phyloP scores from a whole-genome alignment of 176 grass and related monocot genomes.

The Poa pratensis region DNA sequence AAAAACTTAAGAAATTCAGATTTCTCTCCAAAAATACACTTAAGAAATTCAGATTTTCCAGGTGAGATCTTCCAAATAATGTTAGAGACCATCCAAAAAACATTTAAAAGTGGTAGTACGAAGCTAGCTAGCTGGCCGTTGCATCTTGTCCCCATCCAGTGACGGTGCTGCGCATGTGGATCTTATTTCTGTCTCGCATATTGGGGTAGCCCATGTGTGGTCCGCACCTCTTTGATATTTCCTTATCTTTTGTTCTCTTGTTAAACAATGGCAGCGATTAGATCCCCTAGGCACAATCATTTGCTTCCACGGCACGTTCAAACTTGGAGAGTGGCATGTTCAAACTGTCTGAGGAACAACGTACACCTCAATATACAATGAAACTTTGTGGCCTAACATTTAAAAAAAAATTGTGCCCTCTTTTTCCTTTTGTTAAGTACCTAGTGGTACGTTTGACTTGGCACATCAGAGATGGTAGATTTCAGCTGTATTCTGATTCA shows the following conservation, averaged over 20 bases:
- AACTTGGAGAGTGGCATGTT: neutral
- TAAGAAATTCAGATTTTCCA: too few species aligned
- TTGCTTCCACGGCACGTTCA: neutral
- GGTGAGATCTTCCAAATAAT: too few species aligned
- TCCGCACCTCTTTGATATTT: conserved; percentile 15
- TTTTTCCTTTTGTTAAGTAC: neutral
- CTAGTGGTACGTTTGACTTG: neutral
- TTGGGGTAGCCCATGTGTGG: conserved; percentile 42
- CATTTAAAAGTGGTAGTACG: neutral
- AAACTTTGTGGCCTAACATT: neutral
- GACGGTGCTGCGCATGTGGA: conserved; percentile 18
- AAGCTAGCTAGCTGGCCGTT: conserved; percentile 32
- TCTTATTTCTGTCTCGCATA: conserved; percentile 39
- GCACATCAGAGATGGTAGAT: neutral
- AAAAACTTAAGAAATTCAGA: too few species aligned
- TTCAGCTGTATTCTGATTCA: neutral
- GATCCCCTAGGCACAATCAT: neutral
- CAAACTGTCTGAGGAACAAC: neutral
- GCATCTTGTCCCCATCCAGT: conserved; percentile 15
- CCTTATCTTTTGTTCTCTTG: neutral
- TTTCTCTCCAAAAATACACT: too few species aligned
- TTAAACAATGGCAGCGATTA: neutral
- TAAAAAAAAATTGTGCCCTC: too few species aligned
- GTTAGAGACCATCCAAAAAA: too few species aligned
- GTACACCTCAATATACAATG: neutral